These are phyloP conservation scores for Botrytis tulipae DNA, from an alignment of 2,329 filamentous ascomycete species.

Conservation along the genomic window DNA sequence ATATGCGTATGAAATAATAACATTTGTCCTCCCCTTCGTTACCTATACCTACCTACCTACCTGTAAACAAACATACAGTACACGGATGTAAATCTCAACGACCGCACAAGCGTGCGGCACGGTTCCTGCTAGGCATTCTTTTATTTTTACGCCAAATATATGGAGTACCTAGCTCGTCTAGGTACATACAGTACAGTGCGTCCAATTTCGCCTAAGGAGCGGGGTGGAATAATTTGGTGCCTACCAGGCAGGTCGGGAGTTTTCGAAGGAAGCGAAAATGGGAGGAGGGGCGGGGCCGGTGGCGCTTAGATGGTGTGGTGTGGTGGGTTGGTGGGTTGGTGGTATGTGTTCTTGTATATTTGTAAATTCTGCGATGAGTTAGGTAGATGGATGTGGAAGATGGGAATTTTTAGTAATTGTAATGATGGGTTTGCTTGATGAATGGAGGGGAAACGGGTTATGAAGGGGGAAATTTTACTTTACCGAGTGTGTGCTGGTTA, in stretches of 20 bases:
- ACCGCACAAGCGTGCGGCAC: not conserved
- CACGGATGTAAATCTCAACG: not conserved
- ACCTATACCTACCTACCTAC: too few relatives aligned
- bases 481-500: not conserved
- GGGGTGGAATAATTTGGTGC: not conserved
- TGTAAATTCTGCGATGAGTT: not conserved
- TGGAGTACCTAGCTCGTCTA: too few relatives aligned
- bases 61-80: not conserved
- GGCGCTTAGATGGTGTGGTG: not conserved
- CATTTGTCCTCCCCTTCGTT: not conserved
- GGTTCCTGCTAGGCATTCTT: not conserved
- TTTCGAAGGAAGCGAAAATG: not conserved
- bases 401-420: not conserved
- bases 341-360: too few relatives aligned
- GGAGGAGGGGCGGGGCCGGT: too few relatives aligned
- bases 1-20: not conserved
- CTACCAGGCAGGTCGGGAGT: not conserved
- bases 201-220: not conserved
- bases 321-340: too few relatives aligned
- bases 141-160: too few relatives aligned
- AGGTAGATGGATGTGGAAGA: not conserved
- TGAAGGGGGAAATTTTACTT: not conserved
- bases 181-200: not conserved
- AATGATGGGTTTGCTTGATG: not conserved
- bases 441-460: too few relatives aligned